Percentiles rank a stretch among this genome's conserved stretches.
These are phyloP conservation scores for Geranium incanum DNA, from an alignment of 441 rosid species.

Conservation along the genomic window DNA sequence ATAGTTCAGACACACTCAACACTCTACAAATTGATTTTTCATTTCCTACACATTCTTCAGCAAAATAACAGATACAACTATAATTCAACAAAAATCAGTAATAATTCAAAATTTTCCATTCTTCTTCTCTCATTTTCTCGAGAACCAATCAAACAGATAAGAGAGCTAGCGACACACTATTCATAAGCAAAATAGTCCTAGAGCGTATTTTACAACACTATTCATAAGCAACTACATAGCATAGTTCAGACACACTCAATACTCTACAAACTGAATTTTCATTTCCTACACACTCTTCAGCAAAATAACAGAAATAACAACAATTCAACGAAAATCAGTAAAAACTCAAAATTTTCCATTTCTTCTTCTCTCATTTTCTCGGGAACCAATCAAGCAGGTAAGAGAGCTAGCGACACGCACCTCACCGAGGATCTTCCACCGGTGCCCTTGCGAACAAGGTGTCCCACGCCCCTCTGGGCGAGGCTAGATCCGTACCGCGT, in stretches of 20 bases:
- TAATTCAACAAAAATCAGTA: background rate
- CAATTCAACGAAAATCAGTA: background rate
- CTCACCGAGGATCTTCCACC: conserved; percentile 99
- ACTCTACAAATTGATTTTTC: background rate
- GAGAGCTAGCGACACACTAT: conserved; percentile 4
- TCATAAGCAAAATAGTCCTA: background rate
- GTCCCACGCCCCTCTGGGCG: conserved; percentile 56
- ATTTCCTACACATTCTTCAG: background rate
- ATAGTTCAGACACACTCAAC: background rate
- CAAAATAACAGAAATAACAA: background rate
- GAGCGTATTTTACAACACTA: background rate
- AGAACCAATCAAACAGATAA: background rate
- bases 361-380: background rate
- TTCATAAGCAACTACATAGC: background rate
- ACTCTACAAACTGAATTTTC: background rate
- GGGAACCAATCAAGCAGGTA: background rate
- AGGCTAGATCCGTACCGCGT: conserved; percentile 58
- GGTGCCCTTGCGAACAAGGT: conserved; percentile 94
- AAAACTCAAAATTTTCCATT: background rate
- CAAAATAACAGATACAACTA: background rate
- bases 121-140: background rate
- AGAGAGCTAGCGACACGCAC: conserved; percentile 27
- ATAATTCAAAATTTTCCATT: background rate
- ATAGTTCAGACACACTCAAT: background rate
- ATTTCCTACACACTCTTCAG: background rate